Conservation (phyloP, 1,284 basidiomycete species). For the Lentinula novae-zelandiae region DNA sequence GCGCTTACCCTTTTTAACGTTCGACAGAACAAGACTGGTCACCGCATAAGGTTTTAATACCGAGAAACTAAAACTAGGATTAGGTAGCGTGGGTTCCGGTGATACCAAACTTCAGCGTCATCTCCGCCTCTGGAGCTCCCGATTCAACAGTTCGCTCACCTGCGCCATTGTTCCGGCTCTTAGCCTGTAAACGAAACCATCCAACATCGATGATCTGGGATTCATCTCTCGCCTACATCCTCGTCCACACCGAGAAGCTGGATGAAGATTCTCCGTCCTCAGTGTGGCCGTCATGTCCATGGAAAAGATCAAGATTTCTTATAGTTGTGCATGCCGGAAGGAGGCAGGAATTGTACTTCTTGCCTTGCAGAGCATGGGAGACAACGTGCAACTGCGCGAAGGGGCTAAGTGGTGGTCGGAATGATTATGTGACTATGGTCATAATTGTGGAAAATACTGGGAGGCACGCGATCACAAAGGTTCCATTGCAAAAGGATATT, state of each 20-base stretch:
- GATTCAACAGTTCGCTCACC: neutral
- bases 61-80: no score
- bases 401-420: neutral
- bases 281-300: neutral
- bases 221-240: neutral
- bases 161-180: neutral
- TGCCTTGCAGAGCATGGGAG: neutral
- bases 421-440: constrained; percentile 1
- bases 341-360: no score
- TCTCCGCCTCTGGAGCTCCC: neutral
- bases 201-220: neutral
- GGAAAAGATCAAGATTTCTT: neutral
- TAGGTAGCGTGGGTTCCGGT: neutral
- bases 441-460: neutral
- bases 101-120: neutral
- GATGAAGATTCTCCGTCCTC: neutral
- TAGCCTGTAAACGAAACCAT: neutral
- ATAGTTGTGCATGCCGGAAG: no score
- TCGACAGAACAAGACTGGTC: no score
- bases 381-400: neutral
- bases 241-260: neutral
- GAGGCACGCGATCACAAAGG: neutral
- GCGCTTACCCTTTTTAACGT: no score
- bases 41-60: no score
- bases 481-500: neutral